phyloP scores from a whole-genome alignment of 73 alveolate genomes.

The Paramecium pentaurelia region DNA sequence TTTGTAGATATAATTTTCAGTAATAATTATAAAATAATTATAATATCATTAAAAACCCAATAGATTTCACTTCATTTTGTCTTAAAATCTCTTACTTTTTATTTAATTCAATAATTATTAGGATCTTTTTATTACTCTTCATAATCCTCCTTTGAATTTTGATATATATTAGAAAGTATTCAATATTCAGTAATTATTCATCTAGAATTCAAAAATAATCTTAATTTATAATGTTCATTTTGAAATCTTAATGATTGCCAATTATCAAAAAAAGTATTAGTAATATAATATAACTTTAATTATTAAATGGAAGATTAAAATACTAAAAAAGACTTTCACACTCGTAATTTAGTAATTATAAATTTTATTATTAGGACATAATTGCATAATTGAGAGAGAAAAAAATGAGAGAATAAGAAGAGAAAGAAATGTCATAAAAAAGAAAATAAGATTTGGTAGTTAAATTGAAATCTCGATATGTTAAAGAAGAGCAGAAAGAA shows the following conservation, averaged over 20 bases:
- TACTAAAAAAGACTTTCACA: slow-evolving; percentile 33
- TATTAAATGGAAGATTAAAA: slow-evolving; percentile 6
- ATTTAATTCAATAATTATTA: too few relatives aligned
- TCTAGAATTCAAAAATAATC: slow-evolving; percentile 73
- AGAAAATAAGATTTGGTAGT: slow-evolving; percentile 33
- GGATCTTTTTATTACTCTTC: too few relatives aligned
- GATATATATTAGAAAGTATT: slow-evolving; percentile 71
- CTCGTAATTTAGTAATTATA: background rate
- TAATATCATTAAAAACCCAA: too few relatives aligned
- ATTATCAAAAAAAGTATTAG: background rate
- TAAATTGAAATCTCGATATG: slow-evolving; percentile 50
- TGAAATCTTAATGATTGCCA: background rate
- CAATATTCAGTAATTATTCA: slow-evolving; percentile 84
- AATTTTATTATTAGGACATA: background rate
- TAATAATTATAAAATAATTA: too few relatives aligned
- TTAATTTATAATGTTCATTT: background rate
- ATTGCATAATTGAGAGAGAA: slow-evolving; percentile 49
- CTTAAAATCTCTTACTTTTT: too few relatives aligned
- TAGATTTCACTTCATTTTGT: too few relatives aligned
- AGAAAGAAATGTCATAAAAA: slow-evolving; percentile 8
- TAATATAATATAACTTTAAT: background rate
- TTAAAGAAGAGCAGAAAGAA: slow-evolving; percentile 19
- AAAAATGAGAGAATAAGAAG: slow-evolving; percentile 55
- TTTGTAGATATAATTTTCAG: too few relatives aligned
- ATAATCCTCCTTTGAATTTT: background rate